Base-by-base conservation (phyloP, 768 basidiomycete genomes). In the Lactarius vividus region DNA sequence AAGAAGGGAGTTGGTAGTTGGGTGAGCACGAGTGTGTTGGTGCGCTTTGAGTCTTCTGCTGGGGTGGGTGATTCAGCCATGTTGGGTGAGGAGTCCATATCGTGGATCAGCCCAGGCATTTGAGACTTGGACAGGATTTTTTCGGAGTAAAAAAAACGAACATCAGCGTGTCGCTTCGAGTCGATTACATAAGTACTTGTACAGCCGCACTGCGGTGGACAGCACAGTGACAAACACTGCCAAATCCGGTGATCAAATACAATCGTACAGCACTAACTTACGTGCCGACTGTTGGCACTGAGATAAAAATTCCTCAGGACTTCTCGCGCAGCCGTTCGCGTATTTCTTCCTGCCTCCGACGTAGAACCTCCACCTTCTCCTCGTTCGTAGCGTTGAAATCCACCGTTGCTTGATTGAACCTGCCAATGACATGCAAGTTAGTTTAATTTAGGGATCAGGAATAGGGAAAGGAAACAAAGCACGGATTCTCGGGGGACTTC, bases 401-500 rank as follows among this genome's bases (percentile, higher is more conserved):
- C 33, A 94, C 83, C 0, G 82, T 83, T 0, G 79, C 80, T 76
- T 96, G 94, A 75, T 96, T 96, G 81, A 91, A 96, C 54, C 92
- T 94, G 71, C 23, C 33, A 28, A 29, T 29, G 10, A 7, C n/a
- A 37, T 9, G 40, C 53, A 23, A 20, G 9, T 60, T 57, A 67
- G 63, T 69, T 29, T 13, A 39, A n/a, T 29, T 10, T 28, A 10
- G 15, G 35, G 18, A 67, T 8, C 18, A 37, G 10, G 28, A 6
- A 54, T 23, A 20, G 31, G 7, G 29, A 23, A 61, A 40, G 60
- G 29, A 53, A 62, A n/a, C n/a, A 1, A 76, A 89, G 73, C 78
- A 96, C 94, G 95, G 92, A 76, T 97, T 97, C 68, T 97, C 95
- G 0, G 94, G 92, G 1, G 92, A 88, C 76, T 97, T 98, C 76